Evolutionary conservation across 352 stramenopile species (phyloP).

Genomic region (Stramenopiles sp.): DNA sequence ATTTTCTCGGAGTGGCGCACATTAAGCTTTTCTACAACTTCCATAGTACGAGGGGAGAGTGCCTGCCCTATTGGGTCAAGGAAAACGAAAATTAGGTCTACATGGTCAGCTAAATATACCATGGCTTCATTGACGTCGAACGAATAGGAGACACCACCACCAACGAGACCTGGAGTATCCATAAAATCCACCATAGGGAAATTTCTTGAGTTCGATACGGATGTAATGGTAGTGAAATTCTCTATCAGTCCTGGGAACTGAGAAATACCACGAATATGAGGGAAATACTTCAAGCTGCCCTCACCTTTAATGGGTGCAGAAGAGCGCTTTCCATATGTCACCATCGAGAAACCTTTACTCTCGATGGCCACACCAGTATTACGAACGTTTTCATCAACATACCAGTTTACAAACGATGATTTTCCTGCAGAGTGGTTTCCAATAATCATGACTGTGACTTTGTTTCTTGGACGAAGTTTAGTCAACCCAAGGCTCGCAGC

Average conservation of each 20-base stretch:
- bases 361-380: constrained; percentile 26
- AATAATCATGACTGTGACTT: constrained; percentile 28
- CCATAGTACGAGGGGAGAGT: constrained; percentile 28
- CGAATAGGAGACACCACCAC: constrained; percentile 27
- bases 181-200: constrained; percentile 30
- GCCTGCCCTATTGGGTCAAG: constrained; percentile 27
- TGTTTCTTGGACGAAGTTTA: constrained; percentile 22
- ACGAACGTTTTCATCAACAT: constrained; percentile 9
- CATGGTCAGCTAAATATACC: constrained; percentile 21
- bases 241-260: constrained; percentile 20
- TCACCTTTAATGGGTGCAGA: no score
- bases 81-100: constrained; percentile 29
- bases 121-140: constrained; percentile 29
- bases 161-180: constrained; percentile 27
- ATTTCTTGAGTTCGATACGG: constrained; percentile 21
- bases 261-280: no score
- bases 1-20: constrained; percentile 15
- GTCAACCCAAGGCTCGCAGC: background rate
- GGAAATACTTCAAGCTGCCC: background rate
- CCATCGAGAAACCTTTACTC: constrained; percentile 27
- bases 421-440: constrained; percentile 32
- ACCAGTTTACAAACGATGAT: constrained; percentile 33
- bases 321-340: constrained; percentile 24
- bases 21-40: constrained; percentile 26
- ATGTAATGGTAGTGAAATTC: constrained; percentile 25